Conservation (phyloP, 129 eudicot species). For the Helianthus tuberosus region DNA sequence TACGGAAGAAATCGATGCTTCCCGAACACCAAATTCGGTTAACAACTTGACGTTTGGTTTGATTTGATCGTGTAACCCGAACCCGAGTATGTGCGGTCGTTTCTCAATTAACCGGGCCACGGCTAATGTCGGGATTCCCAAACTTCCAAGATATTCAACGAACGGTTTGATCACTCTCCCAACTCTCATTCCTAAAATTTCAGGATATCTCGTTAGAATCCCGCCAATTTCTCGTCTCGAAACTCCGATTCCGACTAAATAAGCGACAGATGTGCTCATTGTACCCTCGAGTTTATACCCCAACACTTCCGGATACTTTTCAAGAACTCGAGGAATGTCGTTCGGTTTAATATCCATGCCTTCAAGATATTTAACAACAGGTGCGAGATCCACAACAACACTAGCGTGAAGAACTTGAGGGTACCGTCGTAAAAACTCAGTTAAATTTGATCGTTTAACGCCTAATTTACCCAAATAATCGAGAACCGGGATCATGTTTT, state of each 20-base stretch:
- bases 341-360: constrained; percentile 85
- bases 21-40: constrained; percentile 60
- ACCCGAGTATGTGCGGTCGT: constrained; percentile 94
- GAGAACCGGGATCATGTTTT: constrained; percentile 96
- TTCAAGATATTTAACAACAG: constrained; percentile 87
- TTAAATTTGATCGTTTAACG: constrained; percentile 61
- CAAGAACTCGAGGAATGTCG: constrained; percentile 80
- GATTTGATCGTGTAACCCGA: constrained; percentile 62
- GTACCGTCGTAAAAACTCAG: constrained; percentile 74
- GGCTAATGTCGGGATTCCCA: constrained; percentile 76
- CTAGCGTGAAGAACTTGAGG: constrained; percentile 98
- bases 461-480: constrained; percentile 91
- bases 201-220: constrained; percentile 75
- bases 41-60: constrained; percentile 71
- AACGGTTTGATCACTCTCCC: constrained; percentile 90
- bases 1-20: constrained; percentile 56
- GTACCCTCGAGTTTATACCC: constrained; percentile 99
- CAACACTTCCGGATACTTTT: constrained; percentile 87
- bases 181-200: constrained; percentile 91
- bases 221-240: constrained; percentile 93
- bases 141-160: constrained; percentile 75
- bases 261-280: constrained; percentile 98
- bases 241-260: constrained; percentile 92
- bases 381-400: constrained; percentile 91
- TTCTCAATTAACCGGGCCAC: constrained; percentile 87